Percentiles rank a stretch among this genome's conserved stretches.
Conservation (phyloP, 768 basidiomycete genomes). For the Pholiota molesta region DNA sequence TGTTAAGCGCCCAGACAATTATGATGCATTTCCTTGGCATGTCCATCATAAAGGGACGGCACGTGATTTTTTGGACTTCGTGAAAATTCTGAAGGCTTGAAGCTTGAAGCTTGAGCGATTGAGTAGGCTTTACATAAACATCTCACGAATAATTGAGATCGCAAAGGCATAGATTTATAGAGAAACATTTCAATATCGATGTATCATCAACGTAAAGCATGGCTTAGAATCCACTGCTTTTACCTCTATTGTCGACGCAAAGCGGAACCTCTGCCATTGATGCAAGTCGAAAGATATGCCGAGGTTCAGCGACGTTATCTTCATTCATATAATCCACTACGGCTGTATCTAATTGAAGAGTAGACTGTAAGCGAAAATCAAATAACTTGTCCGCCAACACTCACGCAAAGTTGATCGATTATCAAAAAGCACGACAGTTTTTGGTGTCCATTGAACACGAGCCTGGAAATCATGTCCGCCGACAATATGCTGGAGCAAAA, state of each 20-base stretch:
- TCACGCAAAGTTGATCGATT: constrained; percentile 19
- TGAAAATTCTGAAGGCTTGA: too few species aligned
- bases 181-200: too few species aligned
- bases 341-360: constrained; percentile 8
- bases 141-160: too few species aligned
- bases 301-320: constrained; percentile 11
- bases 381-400: background rate
- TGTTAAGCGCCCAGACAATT: too few species aligned
- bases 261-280: constrained; percentile 18
- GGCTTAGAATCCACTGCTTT: too few species aligned
- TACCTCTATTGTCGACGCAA: background rate
- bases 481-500: constrained; percentile 27
- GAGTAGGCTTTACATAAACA: too few species aligned
- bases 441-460: constrained; percentile 27
- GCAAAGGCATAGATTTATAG: too few species aligned
- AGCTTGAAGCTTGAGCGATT: too few species aligned
- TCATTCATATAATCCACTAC: constrained; percentile 17
- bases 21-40: too few species aligned
- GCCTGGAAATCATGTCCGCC: constrained; percentile 29
- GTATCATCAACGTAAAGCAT: too few species aligned
- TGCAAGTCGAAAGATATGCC: constrained; percentile 18
- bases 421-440: constrained; percentile 23
- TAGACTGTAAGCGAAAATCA: background rate
- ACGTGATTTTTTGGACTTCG: too few species aligned
- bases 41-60: too few species aligned